phyloP scores from a whole-genome alignment of 2,329 filamentous ascomycete species.

The Sclerotinia minor region DNA sequence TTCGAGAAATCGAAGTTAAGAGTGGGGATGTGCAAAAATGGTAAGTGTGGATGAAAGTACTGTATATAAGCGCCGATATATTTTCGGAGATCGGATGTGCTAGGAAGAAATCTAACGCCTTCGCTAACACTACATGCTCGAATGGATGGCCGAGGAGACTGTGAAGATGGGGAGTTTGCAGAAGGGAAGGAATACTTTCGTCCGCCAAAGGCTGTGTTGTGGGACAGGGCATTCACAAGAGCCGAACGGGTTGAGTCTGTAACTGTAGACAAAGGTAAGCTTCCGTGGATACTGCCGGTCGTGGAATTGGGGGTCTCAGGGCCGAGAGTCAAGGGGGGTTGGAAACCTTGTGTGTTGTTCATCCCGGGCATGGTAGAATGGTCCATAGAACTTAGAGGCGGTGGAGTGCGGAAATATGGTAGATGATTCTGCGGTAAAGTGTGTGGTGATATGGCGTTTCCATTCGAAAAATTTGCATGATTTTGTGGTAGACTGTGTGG shows the following conservation, averaged over 20 bases:
- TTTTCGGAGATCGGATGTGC: constrained; percentile 81
- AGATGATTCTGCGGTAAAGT: constrained; percentile 72
- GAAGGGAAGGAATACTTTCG: constrained; percentile 65
- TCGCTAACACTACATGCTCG: constrained; percentile 52
- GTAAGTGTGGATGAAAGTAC: constrained; percentile 90
- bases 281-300: constrained; percentile 57
- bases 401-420: constrained; percentile 76
- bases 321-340: constrained; percentile 66
- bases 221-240: constrained; percentile 59
- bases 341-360: constrained; percentile 57
- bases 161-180: constrained; percentile 50
- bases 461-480: constrained; percentile 74
- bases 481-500: constrained; percentile 54
- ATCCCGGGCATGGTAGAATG: constrained; percentile 69
- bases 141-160: constrained; percentile 54
- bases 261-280: constrained; percentile 62
- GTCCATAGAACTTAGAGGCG: constrained; percentile 73
- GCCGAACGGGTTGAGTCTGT: constrained; percentile 64
- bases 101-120: constrained; percentile 65
- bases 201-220: constrained; percentile 56
- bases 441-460: constrained; percentile 63
- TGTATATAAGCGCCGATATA: constrained; percentile 88
- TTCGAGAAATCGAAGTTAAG: constrained; percentile 83
- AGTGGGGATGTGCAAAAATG: constrained; percentile 91
- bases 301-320: constrained; percentile 74